Base-by-base conservation (phyloP, 768 basidiomycete species). In the Mycena pura region DNA sequence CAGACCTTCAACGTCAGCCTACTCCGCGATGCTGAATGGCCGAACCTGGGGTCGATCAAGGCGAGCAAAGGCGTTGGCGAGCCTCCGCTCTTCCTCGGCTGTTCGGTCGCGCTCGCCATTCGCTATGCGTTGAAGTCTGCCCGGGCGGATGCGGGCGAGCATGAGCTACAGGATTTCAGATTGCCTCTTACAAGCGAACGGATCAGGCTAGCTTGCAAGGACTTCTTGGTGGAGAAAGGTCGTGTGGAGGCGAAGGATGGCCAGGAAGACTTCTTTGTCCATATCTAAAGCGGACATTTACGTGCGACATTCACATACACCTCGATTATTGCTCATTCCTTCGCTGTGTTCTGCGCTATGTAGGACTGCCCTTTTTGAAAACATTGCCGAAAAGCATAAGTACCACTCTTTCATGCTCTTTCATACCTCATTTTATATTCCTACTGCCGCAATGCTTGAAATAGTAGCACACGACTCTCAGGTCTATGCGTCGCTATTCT, bases 21-120 rank as follows among this genome's bases (percentile, higher is more conserved):
- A 10, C 55, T 67, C 22, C 62, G 62, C 2, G 65, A 67, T 47
- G 65, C 65, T 8, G 65, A 67, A 51, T 67, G 65, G 65, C 65
- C 65, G 27, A 67, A 67, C 17, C 58, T 67, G 1, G 62, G 65
- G 13, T 60, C 61, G 1, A 67, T 67, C 65, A 67, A 67, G 36
- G 65, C 65, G 5, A 63, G 61, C 39, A 67, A 67, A 31, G 65
- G 65, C 3, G 36, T 67, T 15, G 65, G 65, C 29, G 61, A 67
- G 45, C 65, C 65, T 19, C 65, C 65, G 39, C 54, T 67, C 17
- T 67, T 67, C 48, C 58, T 67, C 10, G 65, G 65, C 31, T 60
- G 58, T 38, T 67, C 65, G 6, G 65, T 67, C n/a, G 65, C 65
- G 9, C 54, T 67, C 17, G 65, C 65, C 15, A 67, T 67, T 39